Evolutionary conservation across 257 asterid genomes (phyloP).

Genomic region (Eustoma russellianum): DNA sequence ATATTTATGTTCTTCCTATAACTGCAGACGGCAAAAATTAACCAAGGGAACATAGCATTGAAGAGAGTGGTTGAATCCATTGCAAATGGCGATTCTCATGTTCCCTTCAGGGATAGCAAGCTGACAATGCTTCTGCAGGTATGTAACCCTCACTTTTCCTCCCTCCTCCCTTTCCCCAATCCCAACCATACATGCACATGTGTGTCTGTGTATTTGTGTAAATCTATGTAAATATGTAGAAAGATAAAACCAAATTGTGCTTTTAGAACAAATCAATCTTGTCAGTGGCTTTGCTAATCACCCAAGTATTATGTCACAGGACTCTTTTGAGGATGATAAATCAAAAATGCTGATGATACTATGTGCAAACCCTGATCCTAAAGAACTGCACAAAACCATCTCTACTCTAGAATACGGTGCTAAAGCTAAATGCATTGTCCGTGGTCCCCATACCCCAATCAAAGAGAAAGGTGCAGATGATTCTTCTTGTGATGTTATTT

Average conservation of each 20-base stretch:
- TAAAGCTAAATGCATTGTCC: slow-evolving; percentile 86
- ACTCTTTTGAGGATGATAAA: slow-evolving; percentile 87
- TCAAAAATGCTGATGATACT: slow-evolving; percentile 90
- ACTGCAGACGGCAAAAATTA: slow-evolving; percentile 82
- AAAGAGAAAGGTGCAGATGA: slow-evolving; percentile 73
- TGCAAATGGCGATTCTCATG: slow-evolving; percentile 95
- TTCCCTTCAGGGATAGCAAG: slow-evolving; percentile 97
- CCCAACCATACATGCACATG: too few relatives aligned
- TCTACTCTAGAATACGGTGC: slow-evolving; percentile 95
- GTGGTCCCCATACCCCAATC: slow-evolving; percentile 66
- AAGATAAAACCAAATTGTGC: too few relatives aligned
- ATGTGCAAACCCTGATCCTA: slow-evolving; percentile 93
- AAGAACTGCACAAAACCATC: slow-evolving; percentile 83
- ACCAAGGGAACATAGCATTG: slow-evolving; percentile 83
- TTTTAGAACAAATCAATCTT: too few relatives aligned
- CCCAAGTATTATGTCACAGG: slow-evolving; percentile 31
- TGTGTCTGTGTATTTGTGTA: too few relatives aligned
- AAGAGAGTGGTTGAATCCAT: slow-evolving; percentile 95
- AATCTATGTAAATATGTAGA: not conserved
- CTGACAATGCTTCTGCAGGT: slow-evolving; percentile 99
- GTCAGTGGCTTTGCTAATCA: slow-evolving; percentile 2
- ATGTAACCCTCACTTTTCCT: not conserved
- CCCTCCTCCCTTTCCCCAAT: not conserved
- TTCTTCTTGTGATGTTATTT: slow-evolving; percentile 51
- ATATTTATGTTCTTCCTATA: slow-evolving; percentile 6